A percentile compares a stretch with the other conserved stretches of the same genome.
Evolutionary conservation across 2,329 filamentous ascomycete genomes (phyloP).

Genomic region (Chrysoporthe cubensis): DNA sequence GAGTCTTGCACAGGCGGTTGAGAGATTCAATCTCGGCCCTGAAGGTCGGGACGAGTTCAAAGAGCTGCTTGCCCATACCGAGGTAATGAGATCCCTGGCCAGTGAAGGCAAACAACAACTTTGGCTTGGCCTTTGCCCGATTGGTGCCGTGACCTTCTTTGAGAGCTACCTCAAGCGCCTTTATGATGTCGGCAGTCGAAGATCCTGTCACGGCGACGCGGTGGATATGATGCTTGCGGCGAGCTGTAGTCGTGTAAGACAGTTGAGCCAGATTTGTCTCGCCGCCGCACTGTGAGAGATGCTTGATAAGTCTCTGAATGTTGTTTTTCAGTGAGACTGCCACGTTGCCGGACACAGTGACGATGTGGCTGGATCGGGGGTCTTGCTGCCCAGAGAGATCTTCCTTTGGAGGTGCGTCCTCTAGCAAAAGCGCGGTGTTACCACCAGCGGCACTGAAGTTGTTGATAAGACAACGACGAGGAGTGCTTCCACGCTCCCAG

Average conservation of each 20-base stretch:
- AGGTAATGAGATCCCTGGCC: slow-evolving; percentile 48
- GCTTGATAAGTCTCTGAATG: slow-evolving; percentile 34
- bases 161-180: too few relatives aligned
- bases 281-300: too few relatives aligned
- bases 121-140: slow-evolving; percentile 27
- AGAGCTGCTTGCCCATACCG: slow-evolving; percentile 36
- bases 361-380: neutral
- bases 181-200: slow-evolving; percentile 19
- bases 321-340: slow-evolving; percentile 47
- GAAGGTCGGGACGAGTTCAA: slow-evolving; percentile 18
- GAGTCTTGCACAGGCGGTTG: slow-evolving; percentile 32
- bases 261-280: slow-evolving; percentile 49
- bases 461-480: slow-evolving; percentile 2
- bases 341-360: too few relatives aligned
- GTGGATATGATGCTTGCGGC: slow-evolving; percentile 41
- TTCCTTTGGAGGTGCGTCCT: slow-evolving; percentile 5
- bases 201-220: slow-evolving; percentile 35
- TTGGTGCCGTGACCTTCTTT: slow-evolving; percentile 13
- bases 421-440: slow-evolving; percentile 1
- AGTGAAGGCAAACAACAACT: slow-evolving; percentile 45
- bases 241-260: slow-evolving; percentile 59
- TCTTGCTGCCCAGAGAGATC: neutral
- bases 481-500: neutral
- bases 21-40: too few relatives aligned
- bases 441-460: slow-evolving; percentile 22